phyloP scores from a whole-genome alignment of 345 rosid species.

The Syzygium oleosum region DNA sequence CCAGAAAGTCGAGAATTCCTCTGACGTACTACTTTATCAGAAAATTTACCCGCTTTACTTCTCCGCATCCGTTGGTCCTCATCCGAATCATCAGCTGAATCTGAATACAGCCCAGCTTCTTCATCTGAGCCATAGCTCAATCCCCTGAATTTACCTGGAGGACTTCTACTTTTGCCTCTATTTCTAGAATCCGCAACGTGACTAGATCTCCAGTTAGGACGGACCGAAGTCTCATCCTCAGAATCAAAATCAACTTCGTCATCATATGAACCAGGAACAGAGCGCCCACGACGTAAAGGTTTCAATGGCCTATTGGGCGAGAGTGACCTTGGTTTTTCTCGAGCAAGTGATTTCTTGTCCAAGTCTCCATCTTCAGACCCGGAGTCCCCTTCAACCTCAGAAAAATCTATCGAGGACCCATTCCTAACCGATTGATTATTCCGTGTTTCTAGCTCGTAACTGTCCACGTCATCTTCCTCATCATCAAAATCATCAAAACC shows the following conservation, averaged over 20 bases:
- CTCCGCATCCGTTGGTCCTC: slow-evolving; percentile 17
- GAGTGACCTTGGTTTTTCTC: slow-evolving; percentile 13
- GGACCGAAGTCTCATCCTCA: slow-evolving; percentile 47
- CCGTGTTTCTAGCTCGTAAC: slow-evolving; percentile 69
- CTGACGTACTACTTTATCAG: slow-evolving; percentile 20
- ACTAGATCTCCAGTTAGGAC: slow-evolving; percentile 69
- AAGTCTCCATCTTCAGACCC: slow-evolving; percentile 28
- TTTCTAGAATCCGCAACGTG: slow-evolving; percentile 44
- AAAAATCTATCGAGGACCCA: slow-evolving; percentile 25
- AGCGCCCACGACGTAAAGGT: slow-evolving; percentile 8
- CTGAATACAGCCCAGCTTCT: slow-evolving; percentile 48
- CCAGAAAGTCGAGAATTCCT: slow-evolving; percentile 36
- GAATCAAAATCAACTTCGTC: slow-evolving; percentile 45
- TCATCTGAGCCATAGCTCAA: slow-evolving; percentile 68
- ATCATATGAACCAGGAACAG: slow-evolving; percentile 33
- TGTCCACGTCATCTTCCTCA: slow-evolving; percentile 87
- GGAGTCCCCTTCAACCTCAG: slow-evolving; percentile 30
- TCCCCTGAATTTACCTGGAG: slow-evolving; percentile 27
- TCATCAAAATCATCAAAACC: slow-evolving; percentile 96
- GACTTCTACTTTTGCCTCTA: slow-evolving; percentile 17
- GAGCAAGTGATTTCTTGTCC: slow-evolving; percentile 7
- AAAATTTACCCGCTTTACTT: slow-evolving; percentile 14
- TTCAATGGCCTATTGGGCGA: slow-evolving; percentile 20
- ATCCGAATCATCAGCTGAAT: slow-evolving; percentile 23
- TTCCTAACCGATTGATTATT: slow-evolving; percentile 23